Evolutionary conservation across 495 filamentous ascomycete genomes (phyloP).

Genomic region (Cercophora newfieldiana): DNA sequence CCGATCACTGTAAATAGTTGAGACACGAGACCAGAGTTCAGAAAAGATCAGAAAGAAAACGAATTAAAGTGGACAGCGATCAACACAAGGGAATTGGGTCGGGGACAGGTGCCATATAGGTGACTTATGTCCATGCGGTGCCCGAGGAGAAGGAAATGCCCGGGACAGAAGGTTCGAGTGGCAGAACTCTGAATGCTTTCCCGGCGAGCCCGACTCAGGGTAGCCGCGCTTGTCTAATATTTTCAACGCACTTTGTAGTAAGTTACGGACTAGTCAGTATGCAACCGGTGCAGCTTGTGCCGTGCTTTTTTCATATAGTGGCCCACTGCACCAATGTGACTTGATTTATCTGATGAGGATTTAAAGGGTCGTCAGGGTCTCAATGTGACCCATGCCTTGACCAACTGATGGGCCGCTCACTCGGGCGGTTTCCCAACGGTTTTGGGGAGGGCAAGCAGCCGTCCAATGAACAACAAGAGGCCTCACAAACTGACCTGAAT

Average conservation of each 20-base stretch:
- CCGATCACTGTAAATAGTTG: not conserved
- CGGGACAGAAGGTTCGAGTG: not conserved
- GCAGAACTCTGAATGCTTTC: not conserved
- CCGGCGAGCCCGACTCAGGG: not conserved
- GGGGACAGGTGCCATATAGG: not conserved
- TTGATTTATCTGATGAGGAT: not conserved
- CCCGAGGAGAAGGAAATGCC: not conserved
- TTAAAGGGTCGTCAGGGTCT: slow-evolving; percentile 9
- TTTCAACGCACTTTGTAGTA: not conserved
- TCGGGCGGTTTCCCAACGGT: not conserved
- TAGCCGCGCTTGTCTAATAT: no score
- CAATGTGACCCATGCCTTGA: not conserved
- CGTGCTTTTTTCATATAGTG: not conserved
- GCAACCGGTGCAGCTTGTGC: not conserved
- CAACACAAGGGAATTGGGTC: not conserved
- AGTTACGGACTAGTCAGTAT: not conserved
- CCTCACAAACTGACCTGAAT: slow-evolving; percentile 21
- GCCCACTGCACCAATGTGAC: not conserved
- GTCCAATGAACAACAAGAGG: slow-evolving; percentile 22
- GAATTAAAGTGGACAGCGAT: not conserved
- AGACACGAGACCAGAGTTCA: not conserved
- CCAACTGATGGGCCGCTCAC: not conserved
- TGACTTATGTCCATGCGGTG: not conserved
- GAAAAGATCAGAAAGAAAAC: not conserved
- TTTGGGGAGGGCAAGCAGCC: slow-evolving; percentile 13